A percentile compares a stretch with the other conserved stretches of the same genome.
phyloP scores from a whole-genome alignment of 2,329 filamentous ascomycete species.

The Pseudocercospora crystallina region DNA sequence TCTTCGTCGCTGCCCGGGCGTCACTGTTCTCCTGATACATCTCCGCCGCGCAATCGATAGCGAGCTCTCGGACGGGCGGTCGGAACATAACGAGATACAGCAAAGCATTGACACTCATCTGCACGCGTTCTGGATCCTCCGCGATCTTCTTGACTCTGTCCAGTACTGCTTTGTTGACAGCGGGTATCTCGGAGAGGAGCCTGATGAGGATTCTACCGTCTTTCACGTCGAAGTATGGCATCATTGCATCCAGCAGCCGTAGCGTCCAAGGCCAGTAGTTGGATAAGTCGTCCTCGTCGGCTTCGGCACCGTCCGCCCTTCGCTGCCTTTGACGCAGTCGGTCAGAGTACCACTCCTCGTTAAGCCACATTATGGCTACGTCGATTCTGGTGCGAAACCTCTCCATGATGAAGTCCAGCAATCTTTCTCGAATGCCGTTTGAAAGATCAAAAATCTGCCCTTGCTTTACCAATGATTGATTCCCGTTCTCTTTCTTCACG shows the following conservation, averaged over 20 bases:
- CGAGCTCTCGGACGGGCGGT: conserved; percentile 59
- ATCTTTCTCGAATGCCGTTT: conserved; percentile 71
- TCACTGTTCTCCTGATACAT: conserved; percentile 56
- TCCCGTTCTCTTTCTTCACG: conserved; percentile 36
- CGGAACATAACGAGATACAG: conserved; percentile 60
- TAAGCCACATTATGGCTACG: conserved; percentile 88
- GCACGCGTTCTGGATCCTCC: conserved; percentile 63
- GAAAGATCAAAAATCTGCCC: conserved; percentile 51
- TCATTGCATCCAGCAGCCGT: conserved; percentile 76
- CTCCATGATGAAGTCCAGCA: conserved; percentile 84
- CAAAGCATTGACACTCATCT: conserved; percentile 57
- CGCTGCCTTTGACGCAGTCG: conserved; percentile 52
- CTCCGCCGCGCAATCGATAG: conserved; percentile 58
- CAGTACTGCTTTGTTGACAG: conserved; percentile 70
- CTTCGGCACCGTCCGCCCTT: conserved; percentile 13
- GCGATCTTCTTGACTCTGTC: conserved; percentile 66
- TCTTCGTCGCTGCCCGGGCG: conserved; percentile 50
- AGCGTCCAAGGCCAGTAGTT: conserved; percentile 31
- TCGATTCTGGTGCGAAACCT: conserved; percentile 90
- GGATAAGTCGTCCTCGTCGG: conserved; percentile 21
- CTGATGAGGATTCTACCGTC: conserved; percentile 82
- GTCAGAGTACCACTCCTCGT: conserved; percentile 98
- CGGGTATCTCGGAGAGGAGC: conserved; percentile 87
- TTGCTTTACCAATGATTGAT: conserved; percentile 18
- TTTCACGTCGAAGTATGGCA: conserved; percentile 85